phyloP scores from a whole-genome alignment of 208 protist species.

The Novymonas esmeraldas region DNA sequence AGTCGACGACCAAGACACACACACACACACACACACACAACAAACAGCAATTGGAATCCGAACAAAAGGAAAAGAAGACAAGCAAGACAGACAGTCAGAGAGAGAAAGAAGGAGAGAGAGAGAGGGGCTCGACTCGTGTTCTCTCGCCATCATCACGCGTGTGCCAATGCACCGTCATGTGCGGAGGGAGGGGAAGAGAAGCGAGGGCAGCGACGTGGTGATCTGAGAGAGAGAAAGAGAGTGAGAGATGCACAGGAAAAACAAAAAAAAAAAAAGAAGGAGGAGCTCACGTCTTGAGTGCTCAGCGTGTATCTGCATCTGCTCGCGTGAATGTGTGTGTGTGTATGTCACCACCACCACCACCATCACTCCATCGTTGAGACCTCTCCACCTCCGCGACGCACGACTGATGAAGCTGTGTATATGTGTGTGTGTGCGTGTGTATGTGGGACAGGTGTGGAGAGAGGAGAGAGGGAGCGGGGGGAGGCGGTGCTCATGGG shows the following conservation, averaged over 20 bases:
- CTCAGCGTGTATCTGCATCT: too few species aligned
- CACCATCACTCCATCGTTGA: too few species aligned
- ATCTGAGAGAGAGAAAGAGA: too few species aligned
- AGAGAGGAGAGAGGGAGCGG: neutral
- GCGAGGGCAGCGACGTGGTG: neutral
- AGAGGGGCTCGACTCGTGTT: neutral
- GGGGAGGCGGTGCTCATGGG: too few species aligned
- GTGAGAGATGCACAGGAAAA: too few species aligned
- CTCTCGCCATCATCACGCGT: too few species aligned
- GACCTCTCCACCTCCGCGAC: too few species aligned
- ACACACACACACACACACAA: neutral
- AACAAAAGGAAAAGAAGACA: neutral
- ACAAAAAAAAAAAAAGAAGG: too few species aligned
- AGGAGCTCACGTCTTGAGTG: too few species aligned
- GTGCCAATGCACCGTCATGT: neutral
- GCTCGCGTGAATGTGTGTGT: too few species aligned
- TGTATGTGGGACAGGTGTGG: neutral
- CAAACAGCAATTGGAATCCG: neutral
- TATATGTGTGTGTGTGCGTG: neutral
- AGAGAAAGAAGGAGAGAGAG: conserved; percentile 6
- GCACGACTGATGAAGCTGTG: too few species aligned
- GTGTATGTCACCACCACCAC: too few species aligned
- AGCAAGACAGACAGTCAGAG: neutral
- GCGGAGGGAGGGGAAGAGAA: neutral
- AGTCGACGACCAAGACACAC: neutral